These are phyloP conservation scores for Rhizopus sp. DNA, from an alignment of 371 early-diverging fungal species.

Conservation along the genomic window DNA sequence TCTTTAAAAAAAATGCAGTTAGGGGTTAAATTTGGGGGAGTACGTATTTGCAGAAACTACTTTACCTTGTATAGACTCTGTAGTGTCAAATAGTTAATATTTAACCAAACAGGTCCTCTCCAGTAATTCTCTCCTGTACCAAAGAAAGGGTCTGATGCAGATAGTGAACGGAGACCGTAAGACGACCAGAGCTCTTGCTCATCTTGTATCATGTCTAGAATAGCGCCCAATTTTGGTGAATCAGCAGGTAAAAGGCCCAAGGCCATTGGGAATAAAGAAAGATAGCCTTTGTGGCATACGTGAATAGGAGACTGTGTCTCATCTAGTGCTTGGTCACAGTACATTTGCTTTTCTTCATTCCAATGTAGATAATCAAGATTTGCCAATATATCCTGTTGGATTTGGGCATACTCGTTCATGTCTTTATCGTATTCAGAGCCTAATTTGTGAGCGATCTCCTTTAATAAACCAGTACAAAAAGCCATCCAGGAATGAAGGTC, in stretches of 20 bases:
- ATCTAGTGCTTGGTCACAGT: constrained; percentile 76
- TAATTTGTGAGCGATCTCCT: constrained; percentile 64
- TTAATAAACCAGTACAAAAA: constrained; percentile 72
- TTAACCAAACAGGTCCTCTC: constrained; percentile 96
- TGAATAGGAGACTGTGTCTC: constrained; percentile 54
- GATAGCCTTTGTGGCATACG: constrained; percentile 88
- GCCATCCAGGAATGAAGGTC: constrained; percentile 92
- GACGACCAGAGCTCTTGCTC: constrained; percentile 83
- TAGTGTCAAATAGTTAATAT: constrained; percentile 87
- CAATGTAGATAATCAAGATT: constrained; percentile 72
- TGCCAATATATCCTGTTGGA: constrained; percentile 47
- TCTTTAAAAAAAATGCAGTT: constrained; percentile 34
- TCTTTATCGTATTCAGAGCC: constrained; percentile 54
- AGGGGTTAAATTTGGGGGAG: not conserved
- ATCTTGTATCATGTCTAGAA: constrained; percentile 75
- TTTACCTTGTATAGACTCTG: constrained; percentile 70
- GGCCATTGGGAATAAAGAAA: constrained; percentile 81
- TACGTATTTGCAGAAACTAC: not conserved
- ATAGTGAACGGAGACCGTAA: constrained; percentile 81
- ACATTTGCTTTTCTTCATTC: constrained; percentile 72
- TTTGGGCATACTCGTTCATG: constrained; percentile 53
- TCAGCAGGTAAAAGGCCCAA: constrained; percentile 76
- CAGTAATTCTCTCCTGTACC: constrained; percentile 91
- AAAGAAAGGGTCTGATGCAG: constrained; percentile 72
- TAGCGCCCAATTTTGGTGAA: constrained; percentile 67